These are phyloP conservation scores for Sequoiadendron giganteum DNA, from an alignment of 75 land plant genomes.

Conservation along the genomic window DNA sequence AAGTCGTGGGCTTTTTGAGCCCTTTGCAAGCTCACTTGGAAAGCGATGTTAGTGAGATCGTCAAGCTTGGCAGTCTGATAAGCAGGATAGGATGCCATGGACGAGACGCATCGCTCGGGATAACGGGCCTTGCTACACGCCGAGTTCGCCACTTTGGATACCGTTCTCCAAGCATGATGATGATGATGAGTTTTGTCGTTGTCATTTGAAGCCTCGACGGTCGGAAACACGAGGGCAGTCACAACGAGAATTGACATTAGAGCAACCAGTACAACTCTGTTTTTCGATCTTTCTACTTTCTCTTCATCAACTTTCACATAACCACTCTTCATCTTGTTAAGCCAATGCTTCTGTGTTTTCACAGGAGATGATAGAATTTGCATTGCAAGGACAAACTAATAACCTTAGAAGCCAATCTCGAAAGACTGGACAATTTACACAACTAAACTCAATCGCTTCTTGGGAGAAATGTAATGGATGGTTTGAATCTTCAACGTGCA, in stretches of 20 bases:
- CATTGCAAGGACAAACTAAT: no score
- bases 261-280: not conserved
- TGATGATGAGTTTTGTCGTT: not conserved
- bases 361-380: not conserved
- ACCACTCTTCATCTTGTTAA: not conserved
- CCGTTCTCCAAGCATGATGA: not conserved
- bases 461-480: no score
- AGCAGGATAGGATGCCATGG: not conserved
- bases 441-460: not conserved
- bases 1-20: not conserved
- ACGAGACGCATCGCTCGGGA: not conserved
- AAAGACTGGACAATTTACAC: no score
- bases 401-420: no score
- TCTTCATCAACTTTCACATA: not conserved
- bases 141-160: not conserved
- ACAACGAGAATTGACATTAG: not conserved
- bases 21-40: not conserved
- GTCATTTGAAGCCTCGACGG: not conserved
- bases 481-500: no score
- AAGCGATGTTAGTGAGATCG: not conserved
- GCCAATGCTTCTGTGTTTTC: no score
- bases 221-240: not conserved
- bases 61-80: not conserved
- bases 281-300: not conserved
- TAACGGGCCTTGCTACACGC: not conserved